Percentiles rank a stretch among this genome's conserved stretches.
Evolutionary conservation across 2,329 filamentous ascomycete species (phyloP).

Genomic region (Neonectria hederae): DNA sequence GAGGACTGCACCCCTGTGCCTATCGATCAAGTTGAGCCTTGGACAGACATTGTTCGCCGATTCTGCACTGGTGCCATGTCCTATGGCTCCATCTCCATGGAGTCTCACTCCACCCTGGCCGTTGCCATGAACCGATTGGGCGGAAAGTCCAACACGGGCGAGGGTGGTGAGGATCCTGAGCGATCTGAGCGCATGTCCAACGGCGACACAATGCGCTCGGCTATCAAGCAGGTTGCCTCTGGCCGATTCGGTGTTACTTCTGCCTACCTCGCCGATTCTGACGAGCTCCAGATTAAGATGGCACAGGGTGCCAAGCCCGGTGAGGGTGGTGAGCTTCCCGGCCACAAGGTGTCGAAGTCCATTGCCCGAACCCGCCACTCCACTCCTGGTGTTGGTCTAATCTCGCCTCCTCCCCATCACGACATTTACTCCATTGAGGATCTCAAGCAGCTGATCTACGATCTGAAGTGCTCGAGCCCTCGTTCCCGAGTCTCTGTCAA

Average conservation of each 20-base stretch:
- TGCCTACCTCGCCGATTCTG: constrained; percentile 92
- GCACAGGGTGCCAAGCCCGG: constrained; percentile 97
- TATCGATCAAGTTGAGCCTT: constrained; percentile 96
- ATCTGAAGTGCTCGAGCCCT: constrained; percentile 95
- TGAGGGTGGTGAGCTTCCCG: constrained; percentile 95
- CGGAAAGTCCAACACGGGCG: constrained; percentile 96
- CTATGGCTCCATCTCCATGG: constrained; percentile 98
- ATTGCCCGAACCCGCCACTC: constrained; percentile 96
- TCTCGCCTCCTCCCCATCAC: constrained; percentile 95
- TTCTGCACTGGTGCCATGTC: constrained; percentile 99
- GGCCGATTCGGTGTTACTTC: constrained; percentile 96
- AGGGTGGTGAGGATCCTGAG: constrained; percentile 95
- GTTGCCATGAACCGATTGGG: constrained; percentile 97
- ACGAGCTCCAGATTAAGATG: constrained; percentile 99
- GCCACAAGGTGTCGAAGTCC: constrained; percentile 94
- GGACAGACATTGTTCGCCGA: constrained; percentile 96
- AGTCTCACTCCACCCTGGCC: constrained; percentile 94
- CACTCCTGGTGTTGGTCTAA: constrained; percentile 93
- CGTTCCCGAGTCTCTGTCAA: constrained; percentile 94
- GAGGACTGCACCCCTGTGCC: constrained; percentile 85
- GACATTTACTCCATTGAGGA: constrained; percentile 99
- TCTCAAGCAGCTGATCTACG: constrained; percentile 96
- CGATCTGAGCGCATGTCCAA: constrained; percentile 87
- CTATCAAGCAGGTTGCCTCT: constrained; percentile 97
- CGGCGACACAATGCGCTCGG: constrained; percentile 95